Percentiles rank a stretch among this genome's conserved stretches.
Conservation (phyloP, 192 early-diverging fungal genomes). For the Mortierella antarctica region DNA sequence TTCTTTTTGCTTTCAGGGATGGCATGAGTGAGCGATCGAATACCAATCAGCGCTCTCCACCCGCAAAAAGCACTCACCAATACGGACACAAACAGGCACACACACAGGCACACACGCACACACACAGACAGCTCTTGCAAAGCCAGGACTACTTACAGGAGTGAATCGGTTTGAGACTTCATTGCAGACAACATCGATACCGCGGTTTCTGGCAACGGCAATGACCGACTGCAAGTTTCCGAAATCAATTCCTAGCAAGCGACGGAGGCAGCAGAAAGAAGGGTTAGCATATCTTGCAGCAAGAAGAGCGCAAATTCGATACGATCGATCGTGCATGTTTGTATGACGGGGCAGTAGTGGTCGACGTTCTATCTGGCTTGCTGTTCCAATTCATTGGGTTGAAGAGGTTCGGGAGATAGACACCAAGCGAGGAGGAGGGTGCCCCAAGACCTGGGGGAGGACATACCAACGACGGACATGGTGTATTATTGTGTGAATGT, state of each 20-base stretch:
- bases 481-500: slow-evolving; percentile 7
- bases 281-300: not conserved
- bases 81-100: too few species aligned
- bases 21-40: not conserved
- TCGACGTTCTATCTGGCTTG: too few species aligned
- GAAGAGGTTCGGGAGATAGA: not conserved
- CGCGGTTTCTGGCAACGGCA: slow-evolving; percentile 97
- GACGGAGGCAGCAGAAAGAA: not conserved
- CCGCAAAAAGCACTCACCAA: not conserved
- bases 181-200: slow-evolving; percentile 97
- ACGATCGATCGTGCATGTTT: too few species aligned
- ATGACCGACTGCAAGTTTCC: slow-evolving; percentile 97
- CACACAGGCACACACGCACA: not conserved
- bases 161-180: slow-evolving; percentile 98
- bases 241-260: slow-evolving; percentile 90
- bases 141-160: slow-evolving; percentile 72
- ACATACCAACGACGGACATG: slow-evolving; percentile 55
- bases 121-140: not conserved
- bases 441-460: not conserved
- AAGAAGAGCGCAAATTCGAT: not conserved
- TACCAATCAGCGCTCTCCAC: too few species aligned
- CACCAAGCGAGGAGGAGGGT: not conserved
- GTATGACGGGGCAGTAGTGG: too few species aligned
- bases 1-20: not conserved
- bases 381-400: not conserved